Base-by-base conservation (phyloP, 1,139 yeast genomes). In the Candida anutae region DNA sequence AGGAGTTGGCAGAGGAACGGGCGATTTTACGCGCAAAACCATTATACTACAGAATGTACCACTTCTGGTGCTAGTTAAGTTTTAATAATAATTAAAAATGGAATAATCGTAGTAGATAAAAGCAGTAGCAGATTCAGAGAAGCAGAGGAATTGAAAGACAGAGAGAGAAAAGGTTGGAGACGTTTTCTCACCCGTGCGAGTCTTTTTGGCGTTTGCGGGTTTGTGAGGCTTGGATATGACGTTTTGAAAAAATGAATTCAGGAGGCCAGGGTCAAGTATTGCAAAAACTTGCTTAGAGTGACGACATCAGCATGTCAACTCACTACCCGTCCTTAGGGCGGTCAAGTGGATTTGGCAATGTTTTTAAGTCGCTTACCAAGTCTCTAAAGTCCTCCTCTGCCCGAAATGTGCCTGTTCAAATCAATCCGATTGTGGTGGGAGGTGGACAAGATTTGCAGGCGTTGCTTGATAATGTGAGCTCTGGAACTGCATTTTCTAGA, bases 1-100 rank as follows among this genome's bases (percentile, higher is more conserved):
- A 76, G 54, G 85, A 78, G 52, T 56, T 77, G 45, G 69, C 70
- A 16, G 76, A 74, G 47, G 84, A 77, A 54, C 69, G 58, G 40
- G 77, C 70, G 23, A 54, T 47, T 32, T 40, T 74, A 33, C 66
- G 67, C 15, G 42, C 70, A 25, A 73, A 62, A 41, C 80, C 83
- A 21, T 53, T 64, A 37, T 68, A 61, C 44, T 60, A 55, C 48
- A 72, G 78, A 58, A 32, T 61, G 18, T 72, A 66, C 53, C 54
- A 56, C 27, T 57, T 62, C 49, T 74, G 81, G 79, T 77, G 83
- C 58, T 70, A 48, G n/a, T n/a, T n/a, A n/a, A n/a, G n/a, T n/a
- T n/a, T n/a, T n/a, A n/a, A n/a, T n/a, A n/a, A n/a, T n/a, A n/a
- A n/a, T n/a, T n/a, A n/a, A n/a, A n/a, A n/a, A n/a, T n/a, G n/a